Conservation (phyloP, 2,329 filamentous ascomycete species). For the Juglanconis oblonga region DNA sequence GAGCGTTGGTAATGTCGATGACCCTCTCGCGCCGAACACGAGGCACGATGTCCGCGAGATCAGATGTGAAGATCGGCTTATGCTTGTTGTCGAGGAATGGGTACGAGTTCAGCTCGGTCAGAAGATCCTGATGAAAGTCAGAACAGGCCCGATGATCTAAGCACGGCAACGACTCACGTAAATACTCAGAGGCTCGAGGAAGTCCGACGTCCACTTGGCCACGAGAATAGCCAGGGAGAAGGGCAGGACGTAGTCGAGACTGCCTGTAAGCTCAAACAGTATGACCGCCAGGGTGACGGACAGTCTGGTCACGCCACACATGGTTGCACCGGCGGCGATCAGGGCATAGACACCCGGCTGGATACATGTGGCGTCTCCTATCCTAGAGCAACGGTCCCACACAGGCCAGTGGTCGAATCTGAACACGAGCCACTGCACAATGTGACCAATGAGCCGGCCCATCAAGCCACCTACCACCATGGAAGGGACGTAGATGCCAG, state of each 20-base stretch:
- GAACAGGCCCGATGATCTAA: not conserved
- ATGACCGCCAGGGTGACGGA: constrained; percentile 95
- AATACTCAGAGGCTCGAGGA: constrained; percentile 89
- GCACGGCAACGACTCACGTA: constrained; percentile 56
- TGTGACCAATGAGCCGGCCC: constrained; percentile 82
- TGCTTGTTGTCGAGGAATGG: constrained; percentile 97
- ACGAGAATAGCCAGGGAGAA: constrained; percentile 91
- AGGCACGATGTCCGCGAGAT: constrained; percentile 82
- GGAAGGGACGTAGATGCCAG: constrained; percentile 95
- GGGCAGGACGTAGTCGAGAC: constrained; percentile 89
- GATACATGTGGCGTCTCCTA: constrained; percentile 76
- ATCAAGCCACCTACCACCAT: constrained; percentile 97
- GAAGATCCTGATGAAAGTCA: constrained; percentile 61
- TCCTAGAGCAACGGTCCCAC: constrained; percentile 70
- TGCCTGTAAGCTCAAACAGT: constrained; percentile 91
- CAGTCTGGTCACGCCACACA: constrained; percentile 93
- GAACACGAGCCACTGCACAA: constrained; percentile 77
- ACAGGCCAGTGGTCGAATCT: constrained; percentile 68
- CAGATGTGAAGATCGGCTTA: constrained; percentile 84
- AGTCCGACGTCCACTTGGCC: constrained; percentile 98
- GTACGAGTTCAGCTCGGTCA: constrained; percentile 96
- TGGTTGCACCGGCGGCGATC: constrained; percentile 90
- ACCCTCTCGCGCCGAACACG: constrained; percentile 70
- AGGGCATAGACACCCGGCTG: constrained; percentile 96
- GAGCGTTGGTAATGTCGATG: constrained; percentile 85